These are phyloP conservation scores for Flaveria trinervia DNA, from an alignment of 129 eudicot genomes.

Conservation along the genomic window DNA sequence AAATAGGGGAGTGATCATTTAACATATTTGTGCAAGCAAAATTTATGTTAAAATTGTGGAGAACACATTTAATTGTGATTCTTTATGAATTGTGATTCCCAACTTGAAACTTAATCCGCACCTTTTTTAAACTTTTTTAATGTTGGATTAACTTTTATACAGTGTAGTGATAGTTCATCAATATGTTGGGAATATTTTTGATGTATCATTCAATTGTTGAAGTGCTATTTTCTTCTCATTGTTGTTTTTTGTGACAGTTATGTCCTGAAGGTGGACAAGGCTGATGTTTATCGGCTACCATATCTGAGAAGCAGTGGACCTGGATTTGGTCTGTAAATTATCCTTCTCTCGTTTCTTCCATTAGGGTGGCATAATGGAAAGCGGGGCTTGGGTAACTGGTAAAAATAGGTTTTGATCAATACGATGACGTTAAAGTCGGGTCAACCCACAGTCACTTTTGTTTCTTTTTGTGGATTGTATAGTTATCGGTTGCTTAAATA, in stretches of 20 bases:
- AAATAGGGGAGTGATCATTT: background rate
- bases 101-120: conserved; percentile 13
- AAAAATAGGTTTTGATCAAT: background rate
- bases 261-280: conserved; percentile 92
- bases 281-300: conserved; percentile 96
- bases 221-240: conserved; percentile 29
- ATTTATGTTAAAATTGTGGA: background rate
- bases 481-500: background rate
- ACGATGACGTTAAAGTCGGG: background rate
- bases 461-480: background rate
- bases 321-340: conserved; percentile 79
- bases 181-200: background rate
- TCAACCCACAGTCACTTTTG: background rate
- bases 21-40: background rate
- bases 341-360: conserved; percentile 12
- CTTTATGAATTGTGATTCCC: conserved; percentile 14
- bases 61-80: background rate
- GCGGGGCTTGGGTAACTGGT: background rate
- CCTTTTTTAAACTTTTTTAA: background rate
- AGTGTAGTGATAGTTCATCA: background rate
- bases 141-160: background rate
- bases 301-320: conserved; percentile 93
- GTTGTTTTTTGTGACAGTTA: conserved; percentile 56
- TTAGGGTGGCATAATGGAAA: background rate
- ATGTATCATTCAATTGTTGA: background rate